Evolutionary conservation across 2,329 filamentous ascomycete species (phyloP).

Genomic region (Bipolaris sorokiniana): DNA sequence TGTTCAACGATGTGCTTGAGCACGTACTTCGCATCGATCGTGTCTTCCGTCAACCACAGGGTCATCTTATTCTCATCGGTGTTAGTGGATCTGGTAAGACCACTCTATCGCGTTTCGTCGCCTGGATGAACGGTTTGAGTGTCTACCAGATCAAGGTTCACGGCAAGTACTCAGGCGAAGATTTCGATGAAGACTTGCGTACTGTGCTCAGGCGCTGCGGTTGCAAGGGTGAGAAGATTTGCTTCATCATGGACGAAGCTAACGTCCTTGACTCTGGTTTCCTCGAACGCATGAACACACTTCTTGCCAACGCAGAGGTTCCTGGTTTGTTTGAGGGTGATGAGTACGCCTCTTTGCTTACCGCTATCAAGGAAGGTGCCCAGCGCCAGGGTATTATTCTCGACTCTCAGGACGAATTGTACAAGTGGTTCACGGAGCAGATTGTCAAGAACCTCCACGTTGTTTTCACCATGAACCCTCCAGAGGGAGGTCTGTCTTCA

Average conservation of each 20-base stretch:
- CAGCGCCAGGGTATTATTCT: conserved; percentile 93
- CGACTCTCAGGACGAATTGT: conserved; percentile 98
- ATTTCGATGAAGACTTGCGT: conserved; percentile 97
- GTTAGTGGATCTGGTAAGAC: conserved; percentile 99
- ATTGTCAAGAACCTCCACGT: conserved; percentile 99
- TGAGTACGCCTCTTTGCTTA: conserved; percentile 98
- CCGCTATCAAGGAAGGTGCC: conserved; percentile 96
- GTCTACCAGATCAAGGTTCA: conserved; percentile 99
- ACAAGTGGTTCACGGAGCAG: conserved; percentile 99
- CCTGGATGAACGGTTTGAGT: conserved; percentile 99
- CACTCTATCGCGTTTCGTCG: conserved; percentile 94
- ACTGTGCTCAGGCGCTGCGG: conserved; percentile 92
- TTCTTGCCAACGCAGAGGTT: conserved; percentile 98
- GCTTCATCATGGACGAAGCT: conserved; percentile 99
- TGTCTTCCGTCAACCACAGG: conserved; percentile 97
- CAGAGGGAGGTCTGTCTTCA: conserved; percentile 89
- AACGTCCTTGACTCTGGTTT: conserved; percentile 99
- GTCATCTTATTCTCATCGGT: conserved; percentile 96
- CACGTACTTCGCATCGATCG: conserved; percentile 98
- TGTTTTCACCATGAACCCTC: conserved; percentile 99
- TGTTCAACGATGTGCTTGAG: conserved; percentile 99
- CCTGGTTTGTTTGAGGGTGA: conserved; percentile 99
- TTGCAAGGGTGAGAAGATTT: conserved; percentile 99
- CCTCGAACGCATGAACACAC: conserved; percentile 98
- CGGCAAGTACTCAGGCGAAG: conserved; percentile 95